Evolutionary conservation across 2,329 filamentous ascomycete genomes (phyloP).

Genomic region (Calonectria montana): DNA sequence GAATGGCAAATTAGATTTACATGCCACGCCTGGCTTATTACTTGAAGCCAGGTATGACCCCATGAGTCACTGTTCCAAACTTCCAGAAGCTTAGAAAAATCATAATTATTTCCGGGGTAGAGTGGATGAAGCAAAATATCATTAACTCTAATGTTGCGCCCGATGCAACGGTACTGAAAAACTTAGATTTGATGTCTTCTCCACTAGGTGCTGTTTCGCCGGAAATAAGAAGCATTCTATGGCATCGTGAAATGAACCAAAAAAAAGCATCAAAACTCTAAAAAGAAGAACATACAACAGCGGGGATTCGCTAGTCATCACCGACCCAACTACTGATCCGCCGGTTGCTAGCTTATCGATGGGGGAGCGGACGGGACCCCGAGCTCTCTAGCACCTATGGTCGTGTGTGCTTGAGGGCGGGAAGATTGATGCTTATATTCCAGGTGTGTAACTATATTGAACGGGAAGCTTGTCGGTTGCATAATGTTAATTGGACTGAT

Average conservation of each 20-base stretch:
- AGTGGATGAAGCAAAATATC: background rate
- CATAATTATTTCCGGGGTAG: background rate
- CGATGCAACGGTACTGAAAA: background rate
- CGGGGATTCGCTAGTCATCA: conserved; percentile 6
- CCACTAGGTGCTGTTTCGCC: background rate
- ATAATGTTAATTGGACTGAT: too few relatives aligned
- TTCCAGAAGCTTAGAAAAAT: too few relatives aligned
- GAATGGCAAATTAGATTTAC: background rate
- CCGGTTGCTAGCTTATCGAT: conserved; percentile 6
- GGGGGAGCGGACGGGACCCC: conserved; percentile 8
- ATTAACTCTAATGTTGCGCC: background rate
- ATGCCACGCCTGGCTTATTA: too few relatives aligned
- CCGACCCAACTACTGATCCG: conserved; percentile 4
- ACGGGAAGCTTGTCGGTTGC: background rate
- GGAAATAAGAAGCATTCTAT: background rate
- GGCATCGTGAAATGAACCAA: background rate
- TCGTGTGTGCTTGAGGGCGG: background rate
- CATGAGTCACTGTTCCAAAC: background rate
- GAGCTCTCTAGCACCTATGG: conserved; percentile 5
- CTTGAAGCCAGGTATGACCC: too few relatives aligned
- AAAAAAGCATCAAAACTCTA: background rate
- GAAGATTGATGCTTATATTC: background rate
- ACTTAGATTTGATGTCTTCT: background rate
- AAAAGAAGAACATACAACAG: conserved; percentile 1
- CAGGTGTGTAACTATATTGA: background rate